Percentiles rank a stretch among this genome's conserved stretches.
These are phyloP conservation scores for Colletotrichum sublineola DNA, from an alignment of 2,329 filamentous ascomycete species.

Conservation along the genomic window DNA sequence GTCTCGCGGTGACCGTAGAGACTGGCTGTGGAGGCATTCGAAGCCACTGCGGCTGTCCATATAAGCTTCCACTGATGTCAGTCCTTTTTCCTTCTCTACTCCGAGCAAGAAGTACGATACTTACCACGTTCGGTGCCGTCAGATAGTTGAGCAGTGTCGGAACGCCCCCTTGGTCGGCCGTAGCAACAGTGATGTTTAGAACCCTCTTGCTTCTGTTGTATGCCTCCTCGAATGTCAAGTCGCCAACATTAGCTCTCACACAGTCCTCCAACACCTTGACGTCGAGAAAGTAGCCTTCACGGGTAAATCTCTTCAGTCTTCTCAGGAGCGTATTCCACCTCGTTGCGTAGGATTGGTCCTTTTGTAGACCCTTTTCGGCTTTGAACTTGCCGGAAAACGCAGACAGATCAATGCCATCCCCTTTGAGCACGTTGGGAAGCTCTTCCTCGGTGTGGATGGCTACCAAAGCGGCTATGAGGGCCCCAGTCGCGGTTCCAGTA, in stretches of 20 bases:
- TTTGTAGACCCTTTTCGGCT: slow-evolving; percentile 49
- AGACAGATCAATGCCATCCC: slow-evolving; percentile 84
- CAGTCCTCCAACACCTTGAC: slow-evolving; percentile 85
- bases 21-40: slow-evolving; percentile 75
- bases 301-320: slow-evolving; percentile 76
- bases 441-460: slow-evolving; percentile 90
- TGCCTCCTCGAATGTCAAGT: slow-evolving; percentile 93
- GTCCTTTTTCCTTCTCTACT: not conserved
- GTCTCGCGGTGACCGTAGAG: slow-evolving; percentile 75
- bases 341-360: slow-evolving; percentile 56
- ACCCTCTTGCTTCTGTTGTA: slow-evolving; percentile 87
- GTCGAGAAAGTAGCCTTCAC: slow-evolving; percentile 87
- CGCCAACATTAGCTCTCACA: slow-evolving; percentile 86
- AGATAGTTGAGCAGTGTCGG: slow-evolving; percentile 92
- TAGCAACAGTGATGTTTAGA: slow-evolving; percentile 91
- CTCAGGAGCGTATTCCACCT: slow-evolving; percentile 73
- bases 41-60: slow-evolving; percentile 83
- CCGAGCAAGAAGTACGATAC: slow-evolving; percentile 52
- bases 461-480: slow-evolving; percentile 88
- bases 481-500: slow-evolving; percentile 90
- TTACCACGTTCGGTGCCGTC: slow-evolving; percentile 90
- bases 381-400: slow-evolving; percentile 69
- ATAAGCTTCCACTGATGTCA: slow-evolving; percentile 69
- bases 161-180: slow-evolving; percentile 78
- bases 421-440: slow-evolving; percentile 80